Base-by-base conservation (phyloP, 208 protist genomes). In the Porcisia deanei region DNA sequence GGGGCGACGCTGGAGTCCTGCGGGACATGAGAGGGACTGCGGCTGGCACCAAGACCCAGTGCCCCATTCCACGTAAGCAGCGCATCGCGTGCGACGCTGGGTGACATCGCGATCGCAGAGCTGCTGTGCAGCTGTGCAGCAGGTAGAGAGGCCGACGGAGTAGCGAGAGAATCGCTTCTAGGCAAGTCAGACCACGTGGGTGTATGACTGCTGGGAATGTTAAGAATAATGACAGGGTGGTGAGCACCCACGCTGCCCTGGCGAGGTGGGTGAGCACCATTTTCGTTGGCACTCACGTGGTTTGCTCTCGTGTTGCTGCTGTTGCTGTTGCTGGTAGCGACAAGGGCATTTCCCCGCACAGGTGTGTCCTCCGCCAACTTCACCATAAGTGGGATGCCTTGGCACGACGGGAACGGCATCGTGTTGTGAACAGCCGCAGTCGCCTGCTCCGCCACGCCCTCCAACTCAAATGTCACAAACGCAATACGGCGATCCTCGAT, bases 351-450 rank as follows among this genome's bases (percentile, higher is more conserved):
- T 39, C 84, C 72, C 41, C 81, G 80, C 20, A 76, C 55, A 2
- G 89, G 87, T 2, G 71, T 68, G 65, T 96, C 91, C 79, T 93
- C 89, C 8, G 88, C 91, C 1, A 96, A 79, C 67, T 96, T 96
- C 69, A 94, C 85, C 92, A 96, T 94, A 43, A 96, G 70, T 20
- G 92, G 89, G 30, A 94, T 82, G 37, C 76, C 79, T 14, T 87
- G 79, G 75, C 92, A 93, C 6, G 83, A 81, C 0, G 79, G 61
- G 63, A 93, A 96, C 4, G 92, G 92, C 65, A 83, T 81, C 34
- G 89, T 93, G 84, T 94, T 93, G 83, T 96, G 89, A 10, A 94
- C 76, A 5, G 80, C 85, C 76, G 77, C 82, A 3, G 85, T 86
- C 30, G 91, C 91, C 81, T 79, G 70, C 72, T 89, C 86, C 18